These are phyloP conservation scores for Naumovozyma castellii DNA, from an alignment of 805 yeast species.

Conservation along the genomic window DNA sequence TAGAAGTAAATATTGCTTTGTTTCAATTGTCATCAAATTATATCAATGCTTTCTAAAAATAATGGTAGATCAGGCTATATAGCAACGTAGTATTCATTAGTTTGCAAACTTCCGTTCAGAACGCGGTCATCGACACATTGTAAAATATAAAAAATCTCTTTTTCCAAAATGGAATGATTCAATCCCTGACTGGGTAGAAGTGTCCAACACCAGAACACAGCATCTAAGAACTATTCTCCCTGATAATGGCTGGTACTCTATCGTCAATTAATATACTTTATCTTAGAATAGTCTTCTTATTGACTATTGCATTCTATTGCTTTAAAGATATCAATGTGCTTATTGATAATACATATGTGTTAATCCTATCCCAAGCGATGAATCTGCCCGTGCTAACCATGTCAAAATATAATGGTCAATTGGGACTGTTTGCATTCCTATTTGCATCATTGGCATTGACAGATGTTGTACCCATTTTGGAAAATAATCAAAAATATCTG, in stretches of 20 bases:
- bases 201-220: too few relatives aligned
- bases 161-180: too few relatives aligned
- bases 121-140: too few relatives aligned
- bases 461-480: conserved; percentile 53
- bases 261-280: conserved; percentile 42
- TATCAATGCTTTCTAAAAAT: too few relatives aligned
- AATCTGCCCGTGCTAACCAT: conserved; percentile 31
- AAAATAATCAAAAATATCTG: conserved; percentile 38
- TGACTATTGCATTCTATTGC: conserved; percentile 37
- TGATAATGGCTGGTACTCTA: conserved; percentile 30
- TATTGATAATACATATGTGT: conserved; percentile 36
- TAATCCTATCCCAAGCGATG: conserved; percentile 56
- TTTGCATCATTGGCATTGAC: conserved; percentile 36
- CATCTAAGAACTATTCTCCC: too few relatives aligned
- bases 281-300: conserved; percentile 37
- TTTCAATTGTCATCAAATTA: too few relatives aligned
- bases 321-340: conserved; percentile 40
- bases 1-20: too few relatives aligned
- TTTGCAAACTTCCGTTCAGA: too few relatives aligned
- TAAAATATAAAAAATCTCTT: too few relatives aligned
- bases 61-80: too few relatives aligned
- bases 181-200: too few relatives aligned
- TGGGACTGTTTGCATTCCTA: conserved; percentile 42
- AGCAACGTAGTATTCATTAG: too few relatives aligned
- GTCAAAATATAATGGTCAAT: conserved; percentile 33